A percentile compares a stretch with the other conserved stretches of the same genome.
Conservation (phyloP, 257 asterid species). For the Buddleja alternifolia region DNA sequence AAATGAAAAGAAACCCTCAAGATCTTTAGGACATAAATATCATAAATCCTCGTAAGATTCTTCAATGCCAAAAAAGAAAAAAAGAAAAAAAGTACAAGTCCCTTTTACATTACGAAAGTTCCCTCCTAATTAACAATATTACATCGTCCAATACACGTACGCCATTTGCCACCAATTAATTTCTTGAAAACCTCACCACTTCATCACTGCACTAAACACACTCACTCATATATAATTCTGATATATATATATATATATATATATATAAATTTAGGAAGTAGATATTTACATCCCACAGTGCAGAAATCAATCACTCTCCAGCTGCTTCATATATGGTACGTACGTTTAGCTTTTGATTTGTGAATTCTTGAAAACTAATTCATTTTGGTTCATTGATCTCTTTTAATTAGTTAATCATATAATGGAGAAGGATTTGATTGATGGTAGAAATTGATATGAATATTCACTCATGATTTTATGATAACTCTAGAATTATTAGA, state of each 20-base stretch:
- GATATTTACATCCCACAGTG: slow-evolving; percentile 1
- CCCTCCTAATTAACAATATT: slow-evolving; percentile 10
- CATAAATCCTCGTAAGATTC: slow-evolving; percentile 8
- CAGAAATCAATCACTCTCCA: background rate
- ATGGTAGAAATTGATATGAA: too few species aligned
- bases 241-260: too few species aligned
- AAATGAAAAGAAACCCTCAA: slow-evolving; percentile 2
- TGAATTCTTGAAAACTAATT: background rate
- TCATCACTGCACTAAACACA: slow-evolving; percentile 7
- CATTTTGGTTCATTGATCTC: background rate
- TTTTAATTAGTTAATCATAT: too few species aligned
- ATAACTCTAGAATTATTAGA: too few species aligned
- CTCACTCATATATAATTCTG: too few species aligned
- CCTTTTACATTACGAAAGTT: slow-evolving; percentile 21
- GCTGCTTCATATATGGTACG: slow-evolving; percentile 29
- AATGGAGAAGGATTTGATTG: too few species aligned
- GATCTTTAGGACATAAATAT: too few species aligned
- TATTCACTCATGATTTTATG: too few species aligned
- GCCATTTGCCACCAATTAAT: slow-evolving; percentile 26
- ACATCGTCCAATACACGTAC: background rate
- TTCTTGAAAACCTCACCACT: slow-evolving; percentile 8
- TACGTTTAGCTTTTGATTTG: background rate
- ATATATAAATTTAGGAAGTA: background rate
- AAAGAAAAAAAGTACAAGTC: background rate
- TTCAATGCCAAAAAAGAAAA: too few species aligned